phyloP scores from a whole-genome alignment of 495 filamentous ascomycete species.

The Chaetomium fimeti region DNA sequence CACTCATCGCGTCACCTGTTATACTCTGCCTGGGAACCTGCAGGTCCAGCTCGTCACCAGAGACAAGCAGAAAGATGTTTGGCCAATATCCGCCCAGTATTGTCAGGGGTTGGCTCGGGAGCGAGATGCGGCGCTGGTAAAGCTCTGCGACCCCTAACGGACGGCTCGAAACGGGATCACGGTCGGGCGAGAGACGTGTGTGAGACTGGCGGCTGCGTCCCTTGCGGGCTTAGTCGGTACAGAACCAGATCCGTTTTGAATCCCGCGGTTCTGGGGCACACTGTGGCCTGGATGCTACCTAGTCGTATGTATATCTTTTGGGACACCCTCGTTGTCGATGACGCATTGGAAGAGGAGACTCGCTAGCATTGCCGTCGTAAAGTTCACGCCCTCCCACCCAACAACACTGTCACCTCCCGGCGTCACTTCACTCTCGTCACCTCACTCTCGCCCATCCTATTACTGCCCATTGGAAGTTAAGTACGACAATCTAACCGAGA shows the following conservation, averaged over 20 bases:
- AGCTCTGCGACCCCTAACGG: not conserved
- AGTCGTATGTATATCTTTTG: not conserved
- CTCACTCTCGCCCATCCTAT: not conserved
- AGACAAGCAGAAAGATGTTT: slow-evolving; percentile 11
- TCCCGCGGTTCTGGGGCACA: not conserved
- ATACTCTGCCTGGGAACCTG: slow-evolving; percentile 13
- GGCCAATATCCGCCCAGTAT: not conserved
- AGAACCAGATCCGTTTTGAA: not conserved
- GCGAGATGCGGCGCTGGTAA: not conserved
- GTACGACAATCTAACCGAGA: not conserved
- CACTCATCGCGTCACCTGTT: slow-evolving; percentile 16
- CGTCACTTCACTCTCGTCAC: not conserved
- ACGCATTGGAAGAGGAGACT: not conserved
- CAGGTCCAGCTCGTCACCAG: slow-evolving; percentile 6
- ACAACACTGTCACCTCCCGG: not conserved
- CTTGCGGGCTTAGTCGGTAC: not conserved
- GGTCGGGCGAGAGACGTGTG: not conserved
- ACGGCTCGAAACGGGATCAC: not conserved
- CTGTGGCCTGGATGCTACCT: not conserved
- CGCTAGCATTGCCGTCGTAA: not conserved
- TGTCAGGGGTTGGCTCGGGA: not conserved
- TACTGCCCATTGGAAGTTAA: not conserved
- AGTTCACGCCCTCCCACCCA: not conserved
- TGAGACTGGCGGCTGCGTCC: not conserved
- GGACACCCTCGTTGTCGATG: not conserved